Conservation (phyloP, 1,139 yeast species). For the Scheffersomyces titani region DNA sequence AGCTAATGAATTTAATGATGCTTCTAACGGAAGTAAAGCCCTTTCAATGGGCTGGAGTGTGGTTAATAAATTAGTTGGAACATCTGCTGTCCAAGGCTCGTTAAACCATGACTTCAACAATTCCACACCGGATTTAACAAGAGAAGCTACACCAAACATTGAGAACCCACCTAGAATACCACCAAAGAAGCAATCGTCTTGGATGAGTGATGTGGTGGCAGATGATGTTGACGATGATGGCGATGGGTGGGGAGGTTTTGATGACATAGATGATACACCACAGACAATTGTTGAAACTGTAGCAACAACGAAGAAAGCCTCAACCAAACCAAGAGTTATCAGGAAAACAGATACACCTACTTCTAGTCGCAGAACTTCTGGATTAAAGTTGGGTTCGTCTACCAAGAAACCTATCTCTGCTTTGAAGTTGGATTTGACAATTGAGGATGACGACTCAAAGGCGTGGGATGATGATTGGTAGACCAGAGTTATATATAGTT, state of each 20-base stretch:
- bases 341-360: slow-evolving; percentile 15
- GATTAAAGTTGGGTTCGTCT: slow-evolving; percentile 31
- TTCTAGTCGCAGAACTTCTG: slow-evolving; percentile 21
- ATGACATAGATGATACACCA: slow-evolving; percentile 12
- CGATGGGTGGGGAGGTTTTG: slow-evolving; percentile 35
- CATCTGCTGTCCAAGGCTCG: slow-evolving; percentile 33
- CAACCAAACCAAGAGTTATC: slow-evolving; percentile 8
- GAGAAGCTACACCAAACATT: slow-evolving; percentile 24
- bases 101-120: slow-evolving; percentile 41
- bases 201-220: slow-evolving; percentile 7
- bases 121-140: slow-evolving; percentile 41
- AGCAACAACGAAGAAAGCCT: neutral
- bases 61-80: slow-evolving; percentile 37
- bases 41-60: slow-evolving; percentile 38
- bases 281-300: slow-evolving; percentile 3
- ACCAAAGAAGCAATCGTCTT: slow-evolving; percentile 5
- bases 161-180: slow-evolving; percentile 12
- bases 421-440: slow-evolving; percentile 40
- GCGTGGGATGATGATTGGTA: slow-evolving; percentile 49
- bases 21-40: slow-evolving; percentile 10
- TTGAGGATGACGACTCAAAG: slow-evolving; percentile 49
- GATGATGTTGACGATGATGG: slow-evolving; percentile 16
- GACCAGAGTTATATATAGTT: slow-evolving; percentile 3
- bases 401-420: slow-evolving; percentile 24
- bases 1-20: slow-evolving; percentile 1